These are phyloP conservation scores for Aspergillus awamori DNA, from an alignment of 2,329 filamentous ascomycete genomes.

Conservation along the genomic window DNA sequence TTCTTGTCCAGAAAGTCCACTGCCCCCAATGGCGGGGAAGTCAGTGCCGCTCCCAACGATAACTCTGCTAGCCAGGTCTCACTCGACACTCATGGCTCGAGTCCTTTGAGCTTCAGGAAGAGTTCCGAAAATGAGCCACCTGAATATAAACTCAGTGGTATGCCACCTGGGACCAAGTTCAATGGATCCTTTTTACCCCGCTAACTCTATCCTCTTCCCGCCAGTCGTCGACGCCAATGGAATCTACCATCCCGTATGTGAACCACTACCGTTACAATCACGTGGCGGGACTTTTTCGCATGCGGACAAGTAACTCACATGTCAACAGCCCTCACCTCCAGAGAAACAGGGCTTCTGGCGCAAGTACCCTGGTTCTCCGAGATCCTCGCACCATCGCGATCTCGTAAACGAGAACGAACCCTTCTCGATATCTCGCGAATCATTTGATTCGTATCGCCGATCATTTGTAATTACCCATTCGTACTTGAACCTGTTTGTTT, in stretches of 20 bases:
- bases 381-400: constrained; percentile 61
- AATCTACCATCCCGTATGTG: constrained; percentile 81
- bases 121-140: constrained; percentile 67
- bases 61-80: constrained; percentile 49
- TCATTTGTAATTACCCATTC: constrained; percentile 73
- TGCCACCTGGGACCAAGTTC: constrained; percentile 30
- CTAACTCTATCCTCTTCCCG: constrained; percentile 32
- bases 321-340: constrained; percentile 74
- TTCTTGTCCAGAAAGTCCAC: constrained; percentile 67
- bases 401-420: constrained; percentile 82
- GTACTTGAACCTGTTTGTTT: constrained; percentile 4
- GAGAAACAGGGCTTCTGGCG: constrained; percentile 83
- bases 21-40: constrained; percentile 38
- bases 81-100: constrained; percentile 48
- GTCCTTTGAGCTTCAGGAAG: constrained; percentile 61
- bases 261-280: not conserved
- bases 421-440: constrained; percentile 94
- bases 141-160: constrained; percentile 82
- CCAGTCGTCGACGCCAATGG: constrained; percentile 94
- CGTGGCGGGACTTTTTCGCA: not conserved
- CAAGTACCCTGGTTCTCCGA: constrained; percentile 51
- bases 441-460: constrained; percentile 92
- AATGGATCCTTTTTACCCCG: constrained; percentile 4
- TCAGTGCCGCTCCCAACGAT: constrained; percentile 55
- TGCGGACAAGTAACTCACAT: constrained; percentile 9